Evolutionary conservation across 2,329 filamentous ascomycete genomes (phyloP), one percentile per base, ranked within the genome.

Genomic region (Ceratocystis cubensis): DNA sequence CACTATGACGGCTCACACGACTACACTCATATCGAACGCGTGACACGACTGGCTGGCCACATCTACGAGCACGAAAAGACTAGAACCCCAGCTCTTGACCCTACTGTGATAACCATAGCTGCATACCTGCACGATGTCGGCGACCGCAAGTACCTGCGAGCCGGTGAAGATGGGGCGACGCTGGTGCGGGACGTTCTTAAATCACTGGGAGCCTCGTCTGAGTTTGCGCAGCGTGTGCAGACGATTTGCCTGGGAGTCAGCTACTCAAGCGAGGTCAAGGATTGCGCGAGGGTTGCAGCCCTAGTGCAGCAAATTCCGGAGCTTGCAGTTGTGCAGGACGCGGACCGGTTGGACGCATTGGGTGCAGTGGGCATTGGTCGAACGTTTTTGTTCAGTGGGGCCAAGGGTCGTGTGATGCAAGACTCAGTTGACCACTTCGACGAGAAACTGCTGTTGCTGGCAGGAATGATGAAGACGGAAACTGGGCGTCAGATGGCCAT

Each of bases 331-430:
- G 91, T 96, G 41, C 92, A 96, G 76, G 93, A 96, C 75, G 92
- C 92, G 3, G 93, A 96, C 77, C 81, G 92, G 5, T 79, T 97
- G n/a, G 93, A 97, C 76, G 89, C 91, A 3, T 86, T 96, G 63
- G 93, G 92, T 0, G 90, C 89, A 0, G 83, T 96, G 37, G 93
- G 93, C 0, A 86, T 96, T 66, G 92, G 84, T 1, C 79, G 93
- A 56, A 84, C 73, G 5, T 78, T 78, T 70, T 72, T 75, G 3
- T 96, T 85, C 74, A 84, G 88, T 0, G 91, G 87, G 0, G 87
- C 85, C 10, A 84, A 81, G 74, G 74, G 75, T 3, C 77, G 78
- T 28, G 81, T 79, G 56, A 76, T 95, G 79, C 80, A 80, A 48
- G 82, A 84, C 61, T 84, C 86, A 5, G 83, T 95, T 69, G 79